Base-by-base conservation (phyloP, 1,284 basidiomycete species). In the Earliella scabrosa region DNA sequence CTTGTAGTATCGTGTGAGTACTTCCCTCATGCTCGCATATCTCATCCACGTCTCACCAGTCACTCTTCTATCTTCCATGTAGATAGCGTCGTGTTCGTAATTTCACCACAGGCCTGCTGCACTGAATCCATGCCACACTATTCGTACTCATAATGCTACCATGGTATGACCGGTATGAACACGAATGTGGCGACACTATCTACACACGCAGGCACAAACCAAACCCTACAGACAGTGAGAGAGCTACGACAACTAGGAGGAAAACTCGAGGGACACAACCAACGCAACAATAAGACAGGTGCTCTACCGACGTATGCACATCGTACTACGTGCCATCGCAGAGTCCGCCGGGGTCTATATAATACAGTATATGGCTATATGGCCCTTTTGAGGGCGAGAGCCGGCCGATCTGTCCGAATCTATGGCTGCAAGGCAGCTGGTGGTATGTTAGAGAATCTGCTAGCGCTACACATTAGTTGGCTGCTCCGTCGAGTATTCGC, bases 401-500 rank as follows among this genome's bases (percentile, higher is more conserved):
- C 36, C 27, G 23, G 48, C 35, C 32, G 44, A 27, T 31, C 20
- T 29, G 45, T 54, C 38, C 49, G 29, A 29, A 5, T 43, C 40
- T 18, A 44, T 26, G 32, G n/a, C 39, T 32, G 29, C 20, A 43
- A n/a, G n/a, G 46, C 24, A 26, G 36, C 41, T n/a, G n/a, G n/a
- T n/a, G n/a, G n/a, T 34, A 45, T 39, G 38, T 39, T 26, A 35
- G 35, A 43, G 41, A 41, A n/a, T n/a, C 47, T 39, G 47, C 38
- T 51, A 46, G 31, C 36, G 36, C 49, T 56, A 59, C 41, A 59
- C 57, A 23, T 43, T 45, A n/a, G 51, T 48, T 16, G 57, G 54
- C 51, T 53, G 49, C 52, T 63, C 58, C 8, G 55, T 58, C 46
- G 58, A 55, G 36, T 60, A 63, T 31, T 59, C 61, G 40, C 51